Evolutionary conservation across 2,329 filamentous ascomycete species (phyloP), one percentile per base, ranked within the genome.

Genomic region (Trichoderma sp.): DNA sequence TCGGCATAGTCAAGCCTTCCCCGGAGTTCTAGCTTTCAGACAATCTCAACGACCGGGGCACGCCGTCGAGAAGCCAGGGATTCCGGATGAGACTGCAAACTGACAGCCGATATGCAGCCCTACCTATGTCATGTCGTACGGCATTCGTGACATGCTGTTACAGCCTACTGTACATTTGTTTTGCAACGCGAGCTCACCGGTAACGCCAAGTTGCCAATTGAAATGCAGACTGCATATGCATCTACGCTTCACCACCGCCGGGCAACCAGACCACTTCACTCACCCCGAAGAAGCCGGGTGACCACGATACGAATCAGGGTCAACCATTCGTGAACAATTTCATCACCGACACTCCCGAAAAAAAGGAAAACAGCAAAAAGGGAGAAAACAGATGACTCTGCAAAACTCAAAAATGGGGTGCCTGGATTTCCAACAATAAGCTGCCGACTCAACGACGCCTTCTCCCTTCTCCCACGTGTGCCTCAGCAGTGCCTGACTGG

Each of bases 391-490:
- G 36, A 59, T 47, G 55, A 30, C 66, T 62, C 39, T 34, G 17
- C 15, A 13, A 53, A 69, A 69, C 57, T 62, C 30, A 50, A 50
- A 69, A 23, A 53, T 9, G 17, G 55, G 28, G 57, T 53, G 39
- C 66, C 39, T 69, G 66, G 53, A 58, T 62, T 39, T 36, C 39
- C 39, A 39, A 36, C 39, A 39, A 53, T 32, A 50, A 68, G 39
- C 66, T 58, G 32, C 36, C 57, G 28, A 53, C 28, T 59, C 66
- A 62, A 26, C 36, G 20, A 53, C 26, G 39, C 28, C 66, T 36
- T 69, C 28, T 61, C 13, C 36, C 55, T 39, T 67, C 15, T 58
- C 64, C 64, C 64, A 67, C 66, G 55, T 58, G 57, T 69, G 66
- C 66, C 57, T 61, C 55, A 28, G 9, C 66, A 50, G 15, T 34